Evolutionary conservation across 2,329 filamentous ascomycete species (phyloP), one percentile per base, ranked within the genome.

Genomic region (Aspergillus ustus): DNA sequence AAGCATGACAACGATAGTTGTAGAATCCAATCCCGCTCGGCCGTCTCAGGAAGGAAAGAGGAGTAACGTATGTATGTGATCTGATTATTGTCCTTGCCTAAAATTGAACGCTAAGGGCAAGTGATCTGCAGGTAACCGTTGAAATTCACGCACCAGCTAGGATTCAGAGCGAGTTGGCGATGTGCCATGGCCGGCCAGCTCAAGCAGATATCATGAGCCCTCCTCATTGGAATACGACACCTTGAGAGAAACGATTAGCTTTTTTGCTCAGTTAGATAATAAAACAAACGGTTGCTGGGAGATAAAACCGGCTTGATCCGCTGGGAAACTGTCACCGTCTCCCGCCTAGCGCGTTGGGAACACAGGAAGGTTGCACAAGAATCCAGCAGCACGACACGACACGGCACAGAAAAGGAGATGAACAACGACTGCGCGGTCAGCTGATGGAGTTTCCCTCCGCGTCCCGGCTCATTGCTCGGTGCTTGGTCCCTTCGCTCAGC

Each of bases 121-220:
- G 58, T 57, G 57, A 61, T 11, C 67, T 75, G 72, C 72, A 75
- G 65, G 69, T 64, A 69, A 53, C 69, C 72, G 69, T 60, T 60
- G 29, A 57, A 63, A 63, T 75, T 73, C 72, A 73, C 71, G 64
- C 70, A 65, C 67, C 67, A 64, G 43, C 61, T 63, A 52, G 63
- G 53, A 70, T 69, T 67, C 63, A 51, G 60, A 67, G 43, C 48
- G 48, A 64, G 29, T 66, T 63, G 66, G 61, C 52, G 56, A 48
- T 22, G 20, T 25, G 44, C 57, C 31, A 48, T 58, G 63, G 58
- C 60, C 49, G 29, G 53, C 54, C 19, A 19, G 37, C 20, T 50
- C 34, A 13, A 46, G 25, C 13, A 25, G 29, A 43, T 28, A n/a
- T n/a, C 6, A 8, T n/a, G n/a, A 51, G 48, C 25, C 17, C 19